Evolutionary conservation across 192 early-diverging fungal genomes (phyloP).

Genomic region (Chytriomyces confervae): DNA sequence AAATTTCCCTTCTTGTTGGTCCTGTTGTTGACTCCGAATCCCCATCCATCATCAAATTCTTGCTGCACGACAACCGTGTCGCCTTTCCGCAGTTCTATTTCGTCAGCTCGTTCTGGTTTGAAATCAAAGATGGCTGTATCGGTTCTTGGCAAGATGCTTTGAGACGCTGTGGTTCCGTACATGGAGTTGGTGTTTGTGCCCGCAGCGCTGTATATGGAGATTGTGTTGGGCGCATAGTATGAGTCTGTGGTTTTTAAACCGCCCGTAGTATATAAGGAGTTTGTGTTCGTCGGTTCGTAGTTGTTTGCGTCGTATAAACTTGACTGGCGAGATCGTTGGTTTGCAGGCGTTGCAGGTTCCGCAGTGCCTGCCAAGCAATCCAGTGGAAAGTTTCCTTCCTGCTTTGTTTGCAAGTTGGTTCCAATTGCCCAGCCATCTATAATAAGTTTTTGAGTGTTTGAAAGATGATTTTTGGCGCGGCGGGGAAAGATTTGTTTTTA

Average conservation of each 20-base stretch:
- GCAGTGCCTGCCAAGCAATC: constrained; percentile 14
- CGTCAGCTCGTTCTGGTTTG: constrained; percentile 1
- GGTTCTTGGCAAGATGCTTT: not conserved
- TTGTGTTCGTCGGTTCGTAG: not conserved
- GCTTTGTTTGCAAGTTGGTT: not conserved
- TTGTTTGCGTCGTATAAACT: not conserved
- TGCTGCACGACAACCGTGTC: constrained; percentile 11
- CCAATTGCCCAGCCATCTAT: constrained; percentile 5
- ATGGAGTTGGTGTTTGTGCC: constrained; percentile 11
- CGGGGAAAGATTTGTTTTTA: too few relatives aligned
- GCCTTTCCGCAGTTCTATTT: constrained; percentile 15
- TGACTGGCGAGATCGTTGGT: not conserved
- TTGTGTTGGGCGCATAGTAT: constrained; percentile 9
- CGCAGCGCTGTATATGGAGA: not conserved
- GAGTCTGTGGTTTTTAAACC: constrained; percentile 43
- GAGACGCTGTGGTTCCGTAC: not conserved
- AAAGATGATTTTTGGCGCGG: not conserved
- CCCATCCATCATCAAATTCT: constrained; percentile 28
- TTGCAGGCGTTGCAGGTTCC: not conserved
- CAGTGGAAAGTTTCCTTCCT: constrained; percentile 13
- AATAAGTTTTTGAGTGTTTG: not conserved
- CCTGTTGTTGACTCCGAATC: constrained; percentile 43
- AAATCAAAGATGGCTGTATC: constrained; percentile 2
- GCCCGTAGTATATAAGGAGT: not conserved
- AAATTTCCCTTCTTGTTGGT: constrained; percentile 34